Conservation (phyloP, 2,329 filamentous ascomycete genomes). For the Dactylella cylindrospora region DNA sequence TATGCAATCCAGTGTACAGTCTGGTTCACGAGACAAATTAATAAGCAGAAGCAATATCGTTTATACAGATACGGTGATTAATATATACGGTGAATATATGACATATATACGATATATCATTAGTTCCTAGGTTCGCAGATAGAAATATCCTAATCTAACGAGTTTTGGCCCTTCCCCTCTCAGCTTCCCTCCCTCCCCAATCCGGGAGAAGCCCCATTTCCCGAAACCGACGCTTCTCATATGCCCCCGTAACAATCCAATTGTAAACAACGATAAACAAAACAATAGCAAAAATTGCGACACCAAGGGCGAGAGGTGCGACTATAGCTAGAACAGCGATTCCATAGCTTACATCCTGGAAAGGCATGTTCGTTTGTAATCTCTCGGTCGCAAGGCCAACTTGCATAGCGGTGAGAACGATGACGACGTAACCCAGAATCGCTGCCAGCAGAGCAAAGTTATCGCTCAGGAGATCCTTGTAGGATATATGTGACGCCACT, state of each 20-base stretch:
- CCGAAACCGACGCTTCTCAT: constrained; percentile 26
- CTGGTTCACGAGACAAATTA: no score
- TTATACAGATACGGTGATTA: no score
- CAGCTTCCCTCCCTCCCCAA: constrained; percentile 4
- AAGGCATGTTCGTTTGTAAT: constrained; percentile 46
- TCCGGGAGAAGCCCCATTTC: constrained; percentile 25
- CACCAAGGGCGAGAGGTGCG: constrained; percentile 26
- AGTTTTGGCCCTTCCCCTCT: no score
- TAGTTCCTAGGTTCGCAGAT: no score
- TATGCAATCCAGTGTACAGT: no score
- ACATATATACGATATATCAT: no score
- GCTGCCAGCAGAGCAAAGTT: constrained; percentile 55
- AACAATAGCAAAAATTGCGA: constrained; percentile 16
- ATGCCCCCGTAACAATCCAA: constrained; percentile 23
- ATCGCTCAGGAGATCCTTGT: constrained; percentile 54
- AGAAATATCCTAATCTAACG: no score
- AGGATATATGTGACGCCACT: constrained; percentile 49
- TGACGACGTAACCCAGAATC: constrained; percentile 54
- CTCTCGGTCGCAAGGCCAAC: constrained; percentile 54
- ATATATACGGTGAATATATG: no score
- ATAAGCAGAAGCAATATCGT: no score
- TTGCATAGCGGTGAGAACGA: constrained; percentile 59
- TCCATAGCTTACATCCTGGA: constrained; percentile 48
- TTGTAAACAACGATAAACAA: constrained; percentile 35
- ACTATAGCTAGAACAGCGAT: constrained; percentile 47